Percentiles rank a stretch among this genome's conserved stretches.
These are phyloP conservation scores for Trichoderma sp. DNA, from an alignment of 2,329 filamentous ascomycete species.

Conservation along the genomic window DNA sequence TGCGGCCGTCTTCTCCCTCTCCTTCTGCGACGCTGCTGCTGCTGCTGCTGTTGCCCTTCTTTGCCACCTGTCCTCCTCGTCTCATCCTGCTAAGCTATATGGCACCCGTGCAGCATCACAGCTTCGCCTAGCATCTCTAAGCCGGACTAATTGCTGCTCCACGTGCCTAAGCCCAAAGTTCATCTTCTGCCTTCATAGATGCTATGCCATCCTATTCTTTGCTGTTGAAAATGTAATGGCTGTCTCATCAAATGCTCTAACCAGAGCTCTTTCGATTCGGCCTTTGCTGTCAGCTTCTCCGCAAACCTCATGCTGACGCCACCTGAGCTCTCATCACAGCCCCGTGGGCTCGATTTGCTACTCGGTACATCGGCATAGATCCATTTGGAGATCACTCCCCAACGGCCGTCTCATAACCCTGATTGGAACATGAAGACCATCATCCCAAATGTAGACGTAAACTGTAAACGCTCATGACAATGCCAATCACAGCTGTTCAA, in stretches of 20 bases:
- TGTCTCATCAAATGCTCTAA: conserved; percentile 2
- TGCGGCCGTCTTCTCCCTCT: conserved; percentile 9
- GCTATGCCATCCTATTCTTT: neutral
- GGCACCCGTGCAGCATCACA: neutral
- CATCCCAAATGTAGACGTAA: conserved; percentile 17
- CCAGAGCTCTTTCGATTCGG: neutral
- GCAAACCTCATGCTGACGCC: neutral
- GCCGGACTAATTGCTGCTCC: neutral
- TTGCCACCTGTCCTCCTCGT: neutral
- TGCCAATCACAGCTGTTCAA: conserved; percentile 27
- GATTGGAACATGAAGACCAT: neutral
- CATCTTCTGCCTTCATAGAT: neutral
- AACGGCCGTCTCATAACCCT: neutral
- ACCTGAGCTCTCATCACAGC: neutral
- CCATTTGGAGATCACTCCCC: neutral
- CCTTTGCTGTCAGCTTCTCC: neutral
- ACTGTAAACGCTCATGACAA: conserved; percentile 25
- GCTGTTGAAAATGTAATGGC: neutral
- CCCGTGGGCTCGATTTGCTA: neutral
- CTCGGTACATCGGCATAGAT: neutral
- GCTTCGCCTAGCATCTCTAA: neutral
- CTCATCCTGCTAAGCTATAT: neutral
- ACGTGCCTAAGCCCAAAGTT: neutral
- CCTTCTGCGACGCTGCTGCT: conserved; percentile 15
- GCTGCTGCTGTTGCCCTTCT: neutral